Conservation (phyloP, 2,329 filamentous ascomycete genomes). For the Grosmannia serpens region DNA sequence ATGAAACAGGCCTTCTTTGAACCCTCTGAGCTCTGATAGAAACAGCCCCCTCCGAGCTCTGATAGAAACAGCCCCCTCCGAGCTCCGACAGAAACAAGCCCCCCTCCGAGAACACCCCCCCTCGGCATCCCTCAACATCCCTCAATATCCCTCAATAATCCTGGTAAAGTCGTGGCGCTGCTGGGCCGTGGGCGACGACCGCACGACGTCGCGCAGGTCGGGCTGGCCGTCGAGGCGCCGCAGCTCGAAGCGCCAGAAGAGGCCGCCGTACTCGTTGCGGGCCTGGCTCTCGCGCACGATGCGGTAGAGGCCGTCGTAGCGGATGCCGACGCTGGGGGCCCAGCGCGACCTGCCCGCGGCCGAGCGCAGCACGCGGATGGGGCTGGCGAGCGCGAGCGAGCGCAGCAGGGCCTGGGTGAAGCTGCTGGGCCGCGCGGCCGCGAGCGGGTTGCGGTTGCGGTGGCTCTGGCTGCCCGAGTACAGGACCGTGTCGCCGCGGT, state of each 20-base stretch:
- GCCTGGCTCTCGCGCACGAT: constrained; percentile 7
- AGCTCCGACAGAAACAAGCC: no score
- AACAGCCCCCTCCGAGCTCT: no score
- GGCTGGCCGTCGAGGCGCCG: constrained; percentile 11
- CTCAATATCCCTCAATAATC: constrained; percentile 12
- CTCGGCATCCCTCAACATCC: background rate
- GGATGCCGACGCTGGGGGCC: constrained; percentile 18
- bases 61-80: no score
- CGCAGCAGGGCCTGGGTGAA: constrained; percentile 13
- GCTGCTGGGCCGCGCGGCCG: background rate
- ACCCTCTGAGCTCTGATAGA: no score
- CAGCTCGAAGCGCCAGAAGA: constrained; percentile 15
- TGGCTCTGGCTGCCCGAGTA: constrained; percentile 18
- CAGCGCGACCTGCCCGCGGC: constrained; percentile 6
- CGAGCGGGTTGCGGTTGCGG: background rate
- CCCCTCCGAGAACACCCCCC: background rate
- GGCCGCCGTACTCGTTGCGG: constrained; percentile 8
- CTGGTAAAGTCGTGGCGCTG: constrained; percentile 9
- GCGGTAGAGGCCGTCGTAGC: constrained; percentile 25
- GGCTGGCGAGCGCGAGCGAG: constrained; percentile 8
- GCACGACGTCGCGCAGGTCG: constrained; percentile 8
- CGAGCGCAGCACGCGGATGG: constrained; percentile 20
- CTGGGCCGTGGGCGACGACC: constrained; percentile 5
- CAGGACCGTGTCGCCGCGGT: constrained; percentile 14
- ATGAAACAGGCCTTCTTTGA: no score